phyloP scores from a whole-genome alignment of 2,329 filamentous ascomycete genomes.

The Microdochium paspali region DNA sequence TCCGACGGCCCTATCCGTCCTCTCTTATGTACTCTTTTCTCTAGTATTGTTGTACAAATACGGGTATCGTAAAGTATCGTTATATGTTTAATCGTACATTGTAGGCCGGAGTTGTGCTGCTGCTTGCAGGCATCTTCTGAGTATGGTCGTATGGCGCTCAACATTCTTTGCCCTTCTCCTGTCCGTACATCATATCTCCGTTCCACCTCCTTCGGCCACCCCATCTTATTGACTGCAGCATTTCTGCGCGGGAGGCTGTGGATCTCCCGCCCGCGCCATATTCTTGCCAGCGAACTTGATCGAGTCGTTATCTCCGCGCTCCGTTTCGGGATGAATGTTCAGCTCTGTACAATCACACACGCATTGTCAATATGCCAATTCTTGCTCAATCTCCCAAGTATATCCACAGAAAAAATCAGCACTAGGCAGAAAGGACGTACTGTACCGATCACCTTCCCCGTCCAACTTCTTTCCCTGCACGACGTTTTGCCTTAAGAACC shows the following conservation, averaged over 20 bases:
- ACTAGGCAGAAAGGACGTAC: constrained; percentile 36
- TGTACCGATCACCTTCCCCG: constrained; percentile 42
- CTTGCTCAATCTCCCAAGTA: neutral
- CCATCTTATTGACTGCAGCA: constrained; percentile 15
- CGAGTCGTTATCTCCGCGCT: constrained; percentile 87
- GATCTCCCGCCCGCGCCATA: constrained; percentile 6
- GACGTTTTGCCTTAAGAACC: constrained; percentile 71
- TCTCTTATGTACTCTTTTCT: neutral
- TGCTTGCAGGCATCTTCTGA: neutral
- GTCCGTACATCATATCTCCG: too few species aligned
- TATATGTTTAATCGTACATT: neutral
- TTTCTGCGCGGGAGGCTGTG: constrained; percentile 6
- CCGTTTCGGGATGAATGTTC: constrained; percentile 82
- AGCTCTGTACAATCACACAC: constrained; percentile 46
- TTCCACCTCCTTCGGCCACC: neutral
- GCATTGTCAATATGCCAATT: neutral
- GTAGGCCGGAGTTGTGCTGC: neutral
- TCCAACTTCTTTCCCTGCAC: constrained; percentile 60
- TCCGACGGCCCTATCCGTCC: neutral
- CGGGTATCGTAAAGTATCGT: neutral
- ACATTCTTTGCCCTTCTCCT: too few species aligned
- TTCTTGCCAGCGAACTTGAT: constrained; percentile 54
- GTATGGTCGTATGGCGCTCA: too few species aligned
- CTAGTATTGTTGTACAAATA: neutral
- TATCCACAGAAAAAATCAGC: neutral